phyloP scores from a whole-genome alignment of 1,284 basidiomycete species.

The Cryptococcus hybrid region DNA sequence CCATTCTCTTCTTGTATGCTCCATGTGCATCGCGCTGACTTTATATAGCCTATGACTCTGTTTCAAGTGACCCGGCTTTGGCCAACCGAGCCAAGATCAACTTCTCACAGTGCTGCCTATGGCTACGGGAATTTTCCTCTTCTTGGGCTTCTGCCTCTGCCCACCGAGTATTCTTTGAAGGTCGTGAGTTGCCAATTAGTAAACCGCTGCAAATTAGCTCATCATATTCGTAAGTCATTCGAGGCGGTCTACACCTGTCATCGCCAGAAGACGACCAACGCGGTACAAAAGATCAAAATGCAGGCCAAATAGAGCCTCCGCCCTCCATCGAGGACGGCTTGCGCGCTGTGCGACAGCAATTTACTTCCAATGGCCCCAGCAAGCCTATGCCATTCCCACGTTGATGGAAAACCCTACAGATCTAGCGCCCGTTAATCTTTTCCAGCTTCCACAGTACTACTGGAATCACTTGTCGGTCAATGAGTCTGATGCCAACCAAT shows the following conservation, averaged over 20 bases:
- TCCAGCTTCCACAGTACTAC: conserved; percentile 39
- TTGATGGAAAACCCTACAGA: background rate
- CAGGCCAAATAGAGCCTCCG: background rate
- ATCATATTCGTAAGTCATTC: conserved; percentile 24
- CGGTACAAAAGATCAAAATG: too few relatives aligned
- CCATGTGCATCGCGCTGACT: background rate
- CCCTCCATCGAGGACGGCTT: conserved; percentile 14
- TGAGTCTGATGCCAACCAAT: background rate
- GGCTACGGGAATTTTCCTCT: conserved; percentile 39
- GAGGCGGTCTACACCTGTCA: conserved; percentile 32
- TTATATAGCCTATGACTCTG: conserved; percentile 23
- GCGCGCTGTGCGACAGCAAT: conserved; percentile 19
- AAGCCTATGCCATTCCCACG: background rate
- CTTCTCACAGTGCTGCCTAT: conserved; percentile 45
- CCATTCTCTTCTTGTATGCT: conserved; percentile 4
- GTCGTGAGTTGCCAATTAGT: conserved; percentile 20
- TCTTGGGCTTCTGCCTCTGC: conserved; percentile 44
- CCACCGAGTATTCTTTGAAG: conserved; percentile 46
- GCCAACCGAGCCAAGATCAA: conserved; percentile 35
- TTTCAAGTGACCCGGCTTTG: conserved; percentile 13
- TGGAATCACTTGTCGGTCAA: conserved; percentile 33
- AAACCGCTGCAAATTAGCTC: too few relatives aligned
- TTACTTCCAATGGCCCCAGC: conserved; percentile 9
- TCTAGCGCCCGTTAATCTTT: conserved; percentile 13
- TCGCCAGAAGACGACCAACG: background rate